A percentile compares a stretch with the other conserved stretches of the same genome.
These are phyloP conservation scores for Ustilago curta DNA, from an alignment of 1,284 basidiomycete species.

Conservation along the genomic window DNA sequence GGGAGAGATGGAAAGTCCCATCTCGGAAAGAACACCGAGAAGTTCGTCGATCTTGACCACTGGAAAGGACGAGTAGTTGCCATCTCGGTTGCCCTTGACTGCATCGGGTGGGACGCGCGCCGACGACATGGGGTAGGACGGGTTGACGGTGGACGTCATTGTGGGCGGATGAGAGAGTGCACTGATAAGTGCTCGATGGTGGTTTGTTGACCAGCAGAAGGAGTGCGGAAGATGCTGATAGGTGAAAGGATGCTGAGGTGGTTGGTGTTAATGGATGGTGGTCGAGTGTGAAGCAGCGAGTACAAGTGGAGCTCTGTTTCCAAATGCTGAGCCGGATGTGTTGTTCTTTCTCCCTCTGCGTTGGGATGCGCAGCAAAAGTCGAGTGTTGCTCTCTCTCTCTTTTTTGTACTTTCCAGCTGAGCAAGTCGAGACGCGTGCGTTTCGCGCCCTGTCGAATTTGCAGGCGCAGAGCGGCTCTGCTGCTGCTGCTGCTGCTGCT, in stretches of 20 bases:
- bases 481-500: too few species aligned
- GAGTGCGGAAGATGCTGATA: background rate
- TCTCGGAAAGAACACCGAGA: conserved; percentile 57
- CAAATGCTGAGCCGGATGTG: conserved; percentile 8
- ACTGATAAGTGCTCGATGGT: conserved; percentile 1
- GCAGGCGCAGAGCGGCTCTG: background rate
- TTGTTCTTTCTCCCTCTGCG: conserved; percentile 20
- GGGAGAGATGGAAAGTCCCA: conserved; percentile 53
- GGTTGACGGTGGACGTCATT: conserved; percentile 45
- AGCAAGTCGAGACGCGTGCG: conserved; percentile 23
- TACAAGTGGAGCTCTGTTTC: background rate
- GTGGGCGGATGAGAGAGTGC: conserved; percentile 1
- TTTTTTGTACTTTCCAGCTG: too few species aligned
- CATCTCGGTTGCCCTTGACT: conserved; percentile 44
- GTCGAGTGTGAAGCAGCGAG: background rate
- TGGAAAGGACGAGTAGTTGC: conserved; percentile 64
- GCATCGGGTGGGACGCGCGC: conserved; percentile 44
- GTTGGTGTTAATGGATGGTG: conserved; percentile 8
- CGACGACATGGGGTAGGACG: conserved; percentile 39
- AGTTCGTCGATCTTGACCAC: conserved; percentile 60
- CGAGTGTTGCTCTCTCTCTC: conserved; percentile 31
- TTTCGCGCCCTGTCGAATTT: conserved; percentile 26
- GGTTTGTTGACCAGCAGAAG: too few species aligned
- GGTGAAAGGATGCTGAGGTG: background rate
- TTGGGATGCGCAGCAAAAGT: background rate